Evolutionary conservation across 805 yeast genomes (phyloP), one percentile per base, ranked within the genome.

Genomic region (Candida silvatica): DNA sequence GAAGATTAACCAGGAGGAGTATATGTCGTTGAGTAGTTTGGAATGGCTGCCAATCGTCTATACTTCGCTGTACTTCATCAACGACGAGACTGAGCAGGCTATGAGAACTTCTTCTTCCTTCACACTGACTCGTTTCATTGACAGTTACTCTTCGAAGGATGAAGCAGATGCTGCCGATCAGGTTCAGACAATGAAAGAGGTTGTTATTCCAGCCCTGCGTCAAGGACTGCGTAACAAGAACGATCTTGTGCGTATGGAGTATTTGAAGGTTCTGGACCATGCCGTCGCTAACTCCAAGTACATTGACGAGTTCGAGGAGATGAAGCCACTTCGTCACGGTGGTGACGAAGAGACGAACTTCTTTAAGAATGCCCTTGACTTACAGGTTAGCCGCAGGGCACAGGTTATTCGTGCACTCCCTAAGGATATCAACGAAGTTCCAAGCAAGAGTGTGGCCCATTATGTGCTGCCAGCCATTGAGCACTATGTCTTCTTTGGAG

Each of bases 381-480:
- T 90, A 25, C 98, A 90, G 60, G 48, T 80, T 7, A 86, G 80
- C 49, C 74, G 94, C 59, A 80, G 96, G 47, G 87, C 82, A 54
- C 70, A 87, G 47, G 95, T 97, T 0, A 67, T 90, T 17, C 70
- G 75, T 47, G 69, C 82, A 39, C 58, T 88, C 20, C 67, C 69
- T 8, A 75, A 66, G 4, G 26, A 43, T 7, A 47, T 67, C 29
- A 69, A 74, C 5, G 38, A 54, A 16, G 55, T 88, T 5, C 56
- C 71, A 0, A 72, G 72, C 18, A 59, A 62, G 25, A 78, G 76
- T 45, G 73, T 90, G 36, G 69, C 94, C 0, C 92, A 84, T 49
- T 87, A 80, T 52, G 49, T 92, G 29, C 59, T 92, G 37, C 97
- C 98, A 4, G 71, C 88, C 43, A 67, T 88, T 40, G 97, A 92